Evolutionary conservation across 2,329 filamentous ascomycete species (phyloP).

Genomic region (Fonsecaea multimorphosa): DNA sequence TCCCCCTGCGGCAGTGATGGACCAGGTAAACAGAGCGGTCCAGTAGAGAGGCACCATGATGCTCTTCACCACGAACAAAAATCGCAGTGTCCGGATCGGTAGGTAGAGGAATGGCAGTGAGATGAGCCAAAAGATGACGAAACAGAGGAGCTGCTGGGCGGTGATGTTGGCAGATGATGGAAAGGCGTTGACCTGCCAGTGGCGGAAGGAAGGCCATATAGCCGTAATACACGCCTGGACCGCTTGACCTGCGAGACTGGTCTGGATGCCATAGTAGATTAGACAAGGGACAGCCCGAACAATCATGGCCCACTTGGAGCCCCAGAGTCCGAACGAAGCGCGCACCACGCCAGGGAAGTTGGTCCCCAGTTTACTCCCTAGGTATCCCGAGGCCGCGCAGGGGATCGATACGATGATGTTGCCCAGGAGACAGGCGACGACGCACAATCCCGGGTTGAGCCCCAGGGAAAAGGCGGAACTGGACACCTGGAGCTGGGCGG

Average conservation of each 20-base stretch:
- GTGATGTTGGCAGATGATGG: conserved; percentile 60
- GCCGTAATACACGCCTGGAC: conserved; percentile 46
- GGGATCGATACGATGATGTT: conserved; percentile 27
- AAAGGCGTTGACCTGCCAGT: conserved; percentile 59
- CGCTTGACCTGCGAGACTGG: conserved; percentile 23
- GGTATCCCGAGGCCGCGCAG: conserved; percentile 25
- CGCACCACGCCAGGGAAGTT: conserved; percentile 23
- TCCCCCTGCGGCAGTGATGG: conserved; percentile 22
- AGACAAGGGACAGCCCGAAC: conserved; percentile 24
- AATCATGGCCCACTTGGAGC: conserved; percentile 26
- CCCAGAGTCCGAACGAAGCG: conserved; percentile 23
- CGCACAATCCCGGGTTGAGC: conserved; percentile 24
- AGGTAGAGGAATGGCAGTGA: conserved; percentile 50
- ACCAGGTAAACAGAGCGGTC: conserved; percentile 27
- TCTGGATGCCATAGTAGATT: conserved; percentile 26
- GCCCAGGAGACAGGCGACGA: conserved; percentile 25
- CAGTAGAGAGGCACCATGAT: conserved; percentile 38
- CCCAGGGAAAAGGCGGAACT: conserved; percentile 27
- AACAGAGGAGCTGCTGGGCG: conserved; percentile 61
- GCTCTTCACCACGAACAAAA: conserved; percentile 41
- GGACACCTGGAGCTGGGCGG: conserved; percentile 25
- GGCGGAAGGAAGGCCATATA: conserved; percentile 53
- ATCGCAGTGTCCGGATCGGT: conserved; percentile 42
- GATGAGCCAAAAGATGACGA: conserved; percentile 62
- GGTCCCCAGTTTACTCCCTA: conserved; percentile 23